phyloP scores from a whole-genome alignment of 495 filamentous ascomycete species.

The Daldinia childiae region DNA sequence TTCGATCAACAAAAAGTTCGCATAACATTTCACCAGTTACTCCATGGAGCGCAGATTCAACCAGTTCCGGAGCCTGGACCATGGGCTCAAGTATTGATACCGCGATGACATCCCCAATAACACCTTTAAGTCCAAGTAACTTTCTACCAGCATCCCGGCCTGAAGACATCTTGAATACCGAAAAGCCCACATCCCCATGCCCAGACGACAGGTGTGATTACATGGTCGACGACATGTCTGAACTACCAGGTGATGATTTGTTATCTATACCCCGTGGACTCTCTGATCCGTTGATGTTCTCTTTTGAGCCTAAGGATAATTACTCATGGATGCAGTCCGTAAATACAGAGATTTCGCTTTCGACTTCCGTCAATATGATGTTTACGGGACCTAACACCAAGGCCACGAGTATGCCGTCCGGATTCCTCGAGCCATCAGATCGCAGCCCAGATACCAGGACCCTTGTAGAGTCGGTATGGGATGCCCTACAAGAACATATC shows the following conservation, averaged over 20 bases:
- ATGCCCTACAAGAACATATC: constrained; percentile 54
- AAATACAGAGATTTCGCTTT: constrained; percentile 40
- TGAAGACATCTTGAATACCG: constrained; percentile 7
- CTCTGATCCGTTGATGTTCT: constrained; percentile 44
- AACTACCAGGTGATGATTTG: constrained; percentile 49
- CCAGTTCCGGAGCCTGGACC: constrained; percentile 36
- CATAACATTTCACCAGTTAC: constrained; percentile 44
- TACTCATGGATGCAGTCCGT: constrained; percentile 45
- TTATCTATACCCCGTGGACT: constrained; percentile 39
- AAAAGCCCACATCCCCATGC: constrained; percentile 21
- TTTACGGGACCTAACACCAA: constrained; percentile 40
- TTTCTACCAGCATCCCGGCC: constrained; percentile 18
- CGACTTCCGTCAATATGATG: constrained; percentile 48
- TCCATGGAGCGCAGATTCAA: constrained; percentile 42
- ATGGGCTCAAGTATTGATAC: constrained; percentile 32
- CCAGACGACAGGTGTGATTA: constrained; percentile 38
- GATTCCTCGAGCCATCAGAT: constrained; percentile 29
- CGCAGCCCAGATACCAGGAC: constrained; percentile 49
- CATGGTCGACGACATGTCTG: constrained; percentile 44
- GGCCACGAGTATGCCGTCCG: constrained; percentile 24
- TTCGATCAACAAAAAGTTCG: constrained; percentile 36
- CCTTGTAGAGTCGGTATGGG: constrained; percentile 54
- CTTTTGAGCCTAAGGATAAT: constrained; percentile 43
- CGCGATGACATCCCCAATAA: constrained; percentile 44
- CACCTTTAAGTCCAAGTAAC: constrained; percentile 34